Conservation (phyloP, 2,329 filamentous ascomycete genomes). For the Anisogramma anomala region DNA sequence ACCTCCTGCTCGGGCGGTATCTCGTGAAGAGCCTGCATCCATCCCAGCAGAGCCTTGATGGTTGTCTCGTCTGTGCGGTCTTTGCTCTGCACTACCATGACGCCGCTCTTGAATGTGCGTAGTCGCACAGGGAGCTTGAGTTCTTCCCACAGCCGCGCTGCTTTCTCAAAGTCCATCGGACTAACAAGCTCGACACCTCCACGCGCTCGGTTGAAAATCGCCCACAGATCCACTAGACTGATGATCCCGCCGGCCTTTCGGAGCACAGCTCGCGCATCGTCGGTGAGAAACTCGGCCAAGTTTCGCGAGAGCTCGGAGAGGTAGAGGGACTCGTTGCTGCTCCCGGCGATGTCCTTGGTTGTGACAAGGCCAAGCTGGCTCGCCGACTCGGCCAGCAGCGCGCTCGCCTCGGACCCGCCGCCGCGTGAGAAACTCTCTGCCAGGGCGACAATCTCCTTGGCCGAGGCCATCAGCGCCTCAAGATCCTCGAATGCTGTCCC, state of each 20-base stretch:
- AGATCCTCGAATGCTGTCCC: slow-evolving; percentile 92
- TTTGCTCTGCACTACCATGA: slow-evolving; percentile 83
- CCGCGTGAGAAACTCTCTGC: slow-evolving; percentile 73
- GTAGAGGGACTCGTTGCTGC: slow-evolving; percentile 74
- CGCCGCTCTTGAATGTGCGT: slow-evolving; percentile 79
- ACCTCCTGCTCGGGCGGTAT: slow-evolving; percentile 53
- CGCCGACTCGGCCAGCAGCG: slow-evolving; percentile 68
- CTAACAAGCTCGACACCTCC: slow-evolving; percentile 92
- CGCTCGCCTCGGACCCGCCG: slow-evolving; percentile 56
- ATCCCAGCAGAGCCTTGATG: slow-evolving; percentile 60
- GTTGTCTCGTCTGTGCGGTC: slow-evolving; percentile 89
- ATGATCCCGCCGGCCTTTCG: slow-evolving; percentile 77
- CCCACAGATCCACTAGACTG: slow-evolving; percentile 82
- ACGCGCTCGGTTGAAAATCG: slow-evolving; percentile 83
- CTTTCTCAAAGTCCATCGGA: slow-evolving; percentile 83
- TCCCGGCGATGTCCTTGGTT: slow-evolving; percentile 83
- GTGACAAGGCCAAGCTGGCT: slow-evolving; percentile 81
- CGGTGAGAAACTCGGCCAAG: slow-evolving; percentile 77
- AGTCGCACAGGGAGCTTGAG: slow-evolving; percentile 77
- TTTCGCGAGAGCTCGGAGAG: slow-evolving; percentile 77
- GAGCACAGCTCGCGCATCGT: slow-evolving; percentile 68
- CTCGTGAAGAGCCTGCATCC: slow-evolving; percentile 63
- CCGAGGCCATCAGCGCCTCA: slow-evolving; percentile 92
- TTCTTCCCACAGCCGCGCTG: slow-evolving; percentile 76
- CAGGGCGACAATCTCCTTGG: slow-evolving; percentile 88